Conservation (phyloP, 2,329 filamentous ascomycete species). For the Aureobasidium mangrovei region DNA sequence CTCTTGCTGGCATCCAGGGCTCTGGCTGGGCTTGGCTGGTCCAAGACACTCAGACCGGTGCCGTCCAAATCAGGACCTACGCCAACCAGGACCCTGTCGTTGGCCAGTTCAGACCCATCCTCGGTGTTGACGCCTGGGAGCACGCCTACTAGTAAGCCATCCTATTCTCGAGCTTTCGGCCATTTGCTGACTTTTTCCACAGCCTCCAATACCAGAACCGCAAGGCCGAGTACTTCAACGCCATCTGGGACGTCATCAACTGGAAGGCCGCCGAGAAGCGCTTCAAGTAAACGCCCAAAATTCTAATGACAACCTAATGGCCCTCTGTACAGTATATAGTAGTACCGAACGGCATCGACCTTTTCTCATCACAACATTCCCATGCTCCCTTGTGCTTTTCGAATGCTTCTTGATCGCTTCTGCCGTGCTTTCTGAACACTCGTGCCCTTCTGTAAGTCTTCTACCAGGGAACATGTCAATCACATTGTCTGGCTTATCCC, state of each 20-base stretch:
- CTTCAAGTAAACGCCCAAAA: constrained; percentile 41
- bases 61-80: constrained; percentile 59
- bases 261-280: constrained; percentile 83
- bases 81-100: constrained; percentile 85
- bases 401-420: constrained; percentile 59
- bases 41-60: constrained; percentile 52
- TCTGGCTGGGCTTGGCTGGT: constrained; percentile 57
- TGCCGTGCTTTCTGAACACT: constrained; percentile 51
- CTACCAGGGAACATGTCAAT: constrained; percentile 50
- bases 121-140: constrained; percentile 93
- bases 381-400: constrained; percentile 38
- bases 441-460: constrained; percentile 37
- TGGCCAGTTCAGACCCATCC: constrained; percentile 69
- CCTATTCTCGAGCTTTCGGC: not conserved
- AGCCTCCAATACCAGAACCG: constrained; percentile 90
- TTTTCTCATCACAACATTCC: not conserved
- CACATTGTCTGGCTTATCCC: constrained; percentile 50
- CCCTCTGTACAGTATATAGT: constrained; percentile 5
- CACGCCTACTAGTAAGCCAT: constrained; percentile 73
- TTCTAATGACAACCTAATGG: constrained; percentile 4
- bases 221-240: constrained; percentile 91
- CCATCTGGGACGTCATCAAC: constrained; percentile 92
- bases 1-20: constrained; percentile 56
- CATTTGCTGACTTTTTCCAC: not conserved
- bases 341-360: not conserved